Percentiles rank a stretch among this genome's conserved stretches.
Evolutionary conservation across 768 basidiomycete genomes (phyloP).

Genomic region (Phlebiopsis flavidoalba): DNA sequence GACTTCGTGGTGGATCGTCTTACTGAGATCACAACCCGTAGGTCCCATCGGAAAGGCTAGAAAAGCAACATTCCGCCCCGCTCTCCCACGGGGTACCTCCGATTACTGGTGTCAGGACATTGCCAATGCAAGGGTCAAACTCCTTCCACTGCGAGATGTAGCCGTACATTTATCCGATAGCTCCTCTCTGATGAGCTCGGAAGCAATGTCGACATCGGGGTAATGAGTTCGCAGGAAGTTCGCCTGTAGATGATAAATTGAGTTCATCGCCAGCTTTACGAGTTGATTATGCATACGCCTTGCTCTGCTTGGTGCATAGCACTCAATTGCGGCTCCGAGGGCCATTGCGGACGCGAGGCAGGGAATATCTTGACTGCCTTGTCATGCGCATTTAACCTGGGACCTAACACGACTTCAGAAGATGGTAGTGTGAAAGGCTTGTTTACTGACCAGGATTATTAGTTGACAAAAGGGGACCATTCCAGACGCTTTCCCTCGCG

Average conservation of each 20-base stretch:
- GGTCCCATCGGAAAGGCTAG: slow-evolving; percentile 65
- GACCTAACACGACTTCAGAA: slow-evolving; percentile 20
- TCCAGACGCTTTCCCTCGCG: slow-evolving; percentile 38
- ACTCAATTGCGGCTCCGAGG: slow-evolving; percentile 26
- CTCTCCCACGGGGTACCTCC: slow-evolving; percentile 16
- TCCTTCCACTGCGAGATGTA: slow-evolving; percentile 27
- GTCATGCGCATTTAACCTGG: slow-evolving; percentile 28
- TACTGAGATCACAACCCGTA: slow-evolving; percentile 55
- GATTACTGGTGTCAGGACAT: slow-evolving; percentile 40
- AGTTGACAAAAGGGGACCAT: slow-evolving; percentile 46
- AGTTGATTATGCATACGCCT: slow-evolving; percentile 41
- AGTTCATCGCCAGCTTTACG: background rate
- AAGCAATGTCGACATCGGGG: slow-evolving; percentile 69
- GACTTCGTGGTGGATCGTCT: slow-evolving; percentile 16
- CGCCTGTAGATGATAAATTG: slow-evolving; percentile 37
- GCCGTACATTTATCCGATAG: slow-evolving; percentile 41
- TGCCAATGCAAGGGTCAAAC: slow-evolving; percentile 59
- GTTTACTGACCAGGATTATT: slow-evolving; percentile 22
- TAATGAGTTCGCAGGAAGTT: slow-evolving; percentile 66
- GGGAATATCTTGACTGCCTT: slow-evolving; percentile 49
- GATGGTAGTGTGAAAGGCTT: background rate
- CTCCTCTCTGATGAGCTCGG: slow-evolving; percentile 58
- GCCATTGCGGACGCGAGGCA: slow-evolving; percentile 27
- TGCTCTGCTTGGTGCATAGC: slow-evolving; percentile 51
- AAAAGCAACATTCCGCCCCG: slow-evolving; percentile 24